phyloP scores from a whole-genome alignment of 176 grass and related monocot genomes.

The Aegilops tauschii region DNA sequence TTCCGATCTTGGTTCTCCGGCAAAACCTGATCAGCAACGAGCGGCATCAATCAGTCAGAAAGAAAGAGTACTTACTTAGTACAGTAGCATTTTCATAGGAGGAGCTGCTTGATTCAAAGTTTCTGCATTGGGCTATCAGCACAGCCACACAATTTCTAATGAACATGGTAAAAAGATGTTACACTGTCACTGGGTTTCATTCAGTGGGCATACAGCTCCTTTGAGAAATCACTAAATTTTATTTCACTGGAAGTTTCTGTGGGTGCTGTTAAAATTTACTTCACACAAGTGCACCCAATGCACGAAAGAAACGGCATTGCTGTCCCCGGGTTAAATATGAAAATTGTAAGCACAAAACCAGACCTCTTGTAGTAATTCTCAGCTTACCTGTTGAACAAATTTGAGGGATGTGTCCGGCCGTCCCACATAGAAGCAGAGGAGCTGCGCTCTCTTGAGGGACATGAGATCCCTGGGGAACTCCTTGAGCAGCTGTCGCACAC shows the following conservation, averaged over 20 bases:
- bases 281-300: not conserved
- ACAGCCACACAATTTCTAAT: not conserved
- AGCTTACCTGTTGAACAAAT: slow-evolving; percentile 57
- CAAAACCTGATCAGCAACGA: slow-evolving; percentile 46
- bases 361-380: not conserved
- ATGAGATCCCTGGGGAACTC: slow-evolving; percentile 64
- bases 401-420: slow-evolving; percentile 42
- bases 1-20: slow-evolving; percentile 54
- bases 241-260: not conserved
- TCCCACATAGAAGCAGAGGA: slow-evolving; percentile 66
- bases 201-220: not conserved
- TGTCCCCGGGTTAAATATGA: not conserved
- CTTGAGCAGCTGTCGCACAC: slow-evolving; percentile 40
- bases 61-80: not conserved
- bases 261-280: not conserved
- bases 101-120: not conserved
- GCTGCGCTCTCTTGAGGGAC: slow-evolving; percentile 59
- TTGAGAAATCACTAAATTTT: not conserved
- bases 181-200: not conserved
- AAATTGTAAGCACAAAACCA: not conserved
- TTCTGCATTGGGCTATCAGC: not conserved
- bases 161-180: not conserved
- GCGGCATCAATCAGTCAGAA: slow-evolving; percentile 1
- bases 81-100: not conserved
- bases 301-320: not conserved